Conservation (phyloP, 345 rosid species). For the Linum lewisii region DNA sequence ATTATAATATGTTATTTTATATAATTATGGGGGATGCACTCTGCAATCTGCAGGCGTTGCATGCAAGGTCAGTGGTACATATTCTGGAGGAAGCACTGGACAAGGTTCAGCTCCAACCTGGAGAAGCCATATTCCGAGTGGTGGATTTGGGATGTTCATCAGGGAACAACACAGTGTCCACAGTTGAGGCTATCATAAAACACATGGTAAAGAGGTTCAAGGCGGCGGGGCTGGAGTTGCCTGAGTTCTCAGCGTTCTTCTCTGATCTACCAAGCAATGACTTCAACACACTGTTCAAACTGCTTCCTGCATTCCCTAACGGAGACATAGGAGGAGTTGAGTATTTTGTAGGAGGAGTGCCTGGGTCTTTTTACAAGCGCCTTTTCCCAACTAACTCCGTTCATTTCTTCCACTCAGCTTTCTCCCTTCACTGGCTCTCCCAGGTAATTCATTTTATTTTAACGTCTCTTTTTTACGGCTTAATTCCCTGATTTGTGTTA, state of each 20-base stretch:
- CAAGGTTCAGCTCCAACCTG: slow-evolving; percentile 39
- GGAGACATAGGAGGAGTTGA: slow-evolving; percentile 60
- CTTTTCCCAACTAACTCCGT: slow-evolving; percentile 76
- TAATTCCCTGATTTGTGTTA: slow-evolving; percentile 12
- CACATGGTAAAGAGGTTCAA: slow-evolving; percentile 68
- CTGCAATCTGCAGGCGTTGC: slow-evolving; percentile 52
- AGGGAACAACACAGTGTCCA: slow-evolving; percentile 62
- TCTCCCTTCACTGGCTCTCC: slow-evolving; percentile 94
- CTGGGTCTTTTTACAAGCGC: slow-evolving; percentile 81
- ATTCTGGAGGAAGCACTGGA: slow-evolving; percentile 82
- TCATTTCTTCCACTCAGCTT: slow-evolving; percentile 80
- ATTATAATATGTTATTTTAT: neutral
- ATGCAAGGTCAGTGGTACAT: slow-evolving; percentile 88
- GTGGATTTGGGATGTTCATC: slow-evolving; percentile 92
- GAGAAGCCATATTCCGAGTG: slow-evolving; percentile 54
- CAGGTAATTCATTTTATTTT: slow-evolving; percentile 35
- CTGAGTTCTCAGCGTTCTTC: slow-evolving; percentile 82
- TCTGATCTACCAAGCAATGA: slow-evolving; percentile 92
- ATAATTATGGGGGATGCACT: neutral
- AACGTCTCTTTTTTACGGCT: slow-evolving; percentile 74
- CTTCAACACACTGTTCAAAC: slow-evolving; percentile 91
- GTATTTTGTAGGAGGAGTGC: slow-evolving; percentile 77
- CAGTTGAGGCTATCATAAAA: slow-evolving; percentile 61
- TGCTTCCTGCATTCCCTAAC: slow-evolving; percentile 60
- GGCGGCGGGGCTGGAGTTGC: slow-evolving; percentile 38